Base-by-base conservation (phyloP, 768 basidiomycete genomes). In the Panaeolus cyanescens region DNA sequence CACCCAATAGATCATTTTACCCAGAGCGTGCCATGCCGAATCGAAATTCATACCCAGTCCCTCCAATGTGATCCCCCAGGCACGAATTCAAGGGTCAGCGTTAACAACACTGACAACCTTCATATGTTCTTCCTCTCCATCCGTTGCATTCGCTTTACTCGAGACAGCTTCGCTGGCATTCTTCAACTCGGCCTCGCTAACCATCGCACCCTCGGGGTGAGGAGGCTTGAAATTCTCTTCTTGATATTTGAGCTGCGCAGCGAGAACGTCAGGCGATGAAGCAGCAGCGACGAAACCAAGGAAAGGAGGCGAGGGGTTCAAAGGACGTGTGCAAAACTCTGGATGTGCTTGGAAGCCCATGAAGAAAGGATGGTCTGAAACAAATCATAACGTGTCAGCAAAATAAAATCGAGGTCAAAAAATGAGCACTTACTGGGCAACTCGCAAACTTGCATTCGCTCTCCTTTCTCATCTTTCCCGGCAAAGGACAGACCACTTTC, bases 301-400 rank as follows among this genome's bases (percentile, higher is more conserved):
- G 87, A 98, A 98, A 0, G 95, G 90, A 0, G 97, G 97, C 0
- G 95, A 97, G 1, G 97, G 97, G 77, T 99, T 99, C 40, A 99
- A 80, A 1, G 97, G 97, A 30, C 97, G 89, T 22, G 97, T 96
- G 80, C 96, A 99, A 79, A 99, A 96, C 75, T 99, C 97, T 0
- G 97, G 97, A 70, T 99, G 97, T 1, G 97, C 93, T 78, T 99
- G 97, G 42, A 99, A 81, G 22, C 87, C 97, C 42, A 96, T 78
- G 71, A 96, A 99, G 81, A 86, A 99, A 2, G 95, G 93, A 75
- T 99, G 97, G 66, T 92, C 96, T 93, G 59, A 4, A 53, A 36
- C 58, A n/a, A 59, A 37, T 28, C 9, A 19, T 20, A 20, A 32
- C 28, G 5, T 31, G 45, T 25, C 37, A 15, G 50, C 1, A 33